These are phyloP conservation scores for Dichotomocladium elegans DNA, from an alignment of 371 early-diverging fungal genomes.

Conservation along the genomic window DNA sequence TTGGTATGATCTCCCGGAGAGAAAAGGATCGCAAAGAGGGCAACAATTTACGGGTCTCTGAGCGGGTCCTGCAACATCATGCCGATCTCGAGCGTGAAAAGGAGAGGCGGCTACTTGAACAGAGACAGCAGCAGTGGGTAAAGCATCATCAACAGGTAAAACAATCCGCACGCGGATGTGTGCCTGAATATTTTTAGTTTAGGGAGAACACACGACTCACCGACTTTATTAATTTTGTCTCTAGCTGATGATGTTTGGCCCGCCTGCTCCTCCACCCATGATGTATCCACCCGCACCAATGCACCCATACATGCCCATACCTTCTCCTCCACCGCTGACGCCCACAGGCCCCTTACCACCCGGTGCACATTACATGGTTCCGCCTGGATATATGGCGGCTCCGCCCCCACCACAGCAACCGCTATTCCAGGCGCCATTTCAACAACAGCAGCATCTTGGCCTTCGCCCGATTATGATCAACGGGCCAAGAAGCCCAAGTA, in stretches of 20 bases:
- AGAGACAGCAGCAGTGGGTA: slow-evolving; percentile 44
- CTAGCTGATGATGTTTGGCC: slow-evolving; percentile 22
- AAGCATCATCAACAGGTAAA: slow-evolving; percentile 42
- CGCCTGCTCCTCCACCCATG: slow-evolving; percentile 9
- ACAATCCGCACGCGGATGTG: too few relatives aligned
- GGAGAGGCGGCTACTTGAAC: slow-evolving; percentile 41
- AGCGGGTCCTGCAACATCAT: slow-evolving; percentile 33
- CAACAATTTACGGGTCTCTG: slow-evolving; percentile 26
- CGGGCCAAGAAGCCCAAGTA: slow-evolving; percentile 13
- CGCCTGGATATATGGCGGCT: slow-evolving; percentile 1
- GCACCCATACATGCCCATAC: slow-evolving; percentile 16
- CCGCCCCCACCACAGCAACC: background rate
- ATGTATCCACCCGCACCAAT: slow-evolving; percentile 20
- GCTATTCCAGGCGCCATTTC: background rate
- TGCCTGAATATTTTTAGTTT: too few relatives aligned
- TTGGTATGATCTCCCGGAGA: slow-evolving; percentile 46
- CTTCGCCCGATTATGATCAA: background rate
- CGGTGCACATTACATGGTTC: slow-evolving; percentile 8
- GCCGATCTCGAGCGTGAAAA: slow-evolving; percentile 43
- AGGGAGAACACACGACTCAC: too few relatives aligned
- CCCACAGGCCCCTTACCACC: slow-evolving; percentile 10
- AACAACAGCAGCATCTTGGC: background rate
- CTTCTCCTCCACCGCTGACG: slow-evolving; percentile 12
- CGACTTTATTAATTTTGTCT: slow-evolving; percentile 3
- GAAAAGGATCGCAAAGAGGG: slow-evolving; percentile 43